These are phyloP conservation scores for Xylaria cubensis DNA, from an alignment of 495 filamentous ascomycete species.

Conservation along the genomic window DNA sequence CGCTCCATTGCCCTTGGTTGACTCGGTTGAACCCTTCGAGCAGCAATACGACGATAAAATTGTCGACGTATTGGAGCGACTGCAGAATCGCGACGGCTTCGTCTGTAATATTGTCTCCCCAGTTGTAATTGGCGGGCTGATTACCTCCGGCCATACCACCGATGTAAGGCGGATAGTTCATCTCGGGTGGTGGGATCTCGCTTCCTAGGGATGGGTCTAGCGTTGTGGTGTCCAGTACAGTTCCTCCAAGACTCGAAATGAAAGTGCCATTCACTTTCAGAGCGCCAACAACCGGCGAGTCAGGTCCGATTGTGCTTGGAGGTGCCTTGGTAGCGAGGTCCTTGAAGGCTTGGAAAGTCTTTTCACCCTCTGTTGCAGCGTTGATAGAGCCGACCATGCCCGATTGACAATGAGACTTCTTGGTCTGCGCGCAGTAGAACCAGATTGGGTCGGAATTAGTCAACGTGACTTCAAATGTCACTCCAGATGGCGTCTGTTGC, in stretches of 20 bases:
- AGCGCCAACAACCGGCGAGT: slow-evolving; percentile 44
- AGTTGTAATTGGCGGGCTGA: slow-evolving; percentile 45
- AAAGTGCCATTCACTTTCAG: slow-evolving; percentile 46
- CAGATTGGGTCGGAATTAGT: slow-evolving; percentile 59
- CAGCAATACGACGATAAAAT: slow-evolving; percentile 43
- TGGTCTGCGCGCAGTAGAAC: slow-evolving; percentile 64
- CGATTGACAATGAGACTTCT: slow-evolving; percentile 49
- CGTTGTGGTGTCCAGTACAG: slow-evolving; percentile 35
- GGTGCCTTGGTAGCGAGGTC: slow-evolving; percentile 44
- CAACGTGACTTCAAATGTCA: slow-evolving; percentile 53
- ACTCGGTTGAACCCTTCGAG: slow-evolving; percentile 41
- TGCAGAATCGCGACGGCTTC: slow-evolving; percentile 36
- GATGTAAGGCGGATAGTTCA: slow-evolving; percentile 34
- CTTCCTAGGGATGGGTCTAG: slow-evolving; percentile 29
- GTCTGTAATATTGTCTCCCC: slow-evolving; percentile 39
- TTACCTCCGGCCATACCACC: slow-evolving; percentile 46
- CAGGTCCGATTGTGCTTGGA: slow-evolving; percentile 46
- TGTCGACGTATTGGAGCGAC: slow-evolving; percentile 42
- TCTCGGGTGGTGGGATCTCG: slow-evolving; percentile 34
- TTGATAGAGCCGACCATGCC: slow-evolving; percentile 55
- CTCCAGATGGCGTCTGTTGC: slow-evolving; percentile 38
- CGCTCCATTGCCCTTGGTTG: slow-evolving; percentile 38
- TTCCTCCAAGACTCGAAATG: slow-evolving; percentile 36
- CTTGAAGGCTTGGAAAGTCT: slow-evolving; percentile 49
- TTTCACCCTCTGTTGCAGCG: slow-evolving; percentile 40